Evolutionary conservation across 148 eudicot genomes (phyloP), one percentile per base, ranked within the genome.

Genomic region (Linanthus parryae): DNA sequence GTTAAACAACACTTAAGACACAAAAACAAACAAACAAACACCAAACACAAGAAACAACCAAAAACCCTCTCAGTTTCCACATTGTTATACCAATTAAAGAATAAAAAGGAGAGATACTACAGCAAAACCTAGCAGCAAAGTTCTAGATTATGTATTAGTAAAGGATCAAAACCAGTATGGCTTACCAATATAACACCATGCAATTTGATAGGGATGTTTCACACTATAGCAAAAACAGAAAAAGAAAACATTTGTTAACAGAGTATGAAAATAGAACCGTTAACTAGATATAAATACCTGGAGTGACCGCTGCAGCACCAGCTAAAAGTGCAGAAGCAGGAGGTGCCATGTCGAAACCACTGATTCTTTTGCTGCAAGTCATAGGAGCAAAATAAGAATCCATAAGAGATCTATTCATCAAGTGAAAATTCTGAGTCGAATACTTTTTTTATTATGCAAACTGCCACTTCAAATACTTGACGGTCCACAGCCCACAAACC

Each of bases 271-370:
- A 60, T 52, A 17, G 14, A 56, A 49, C 25, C 9, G 57, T 52
- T 49, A 12, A 49, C 15, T 58, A 11, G 24, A 35, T 43, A 70
- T 3, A 67, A 57, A 62, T 78, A 89, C 97, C 97, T 68, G 81
- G 31, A 67, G 61, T 65, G 57, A 61, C 71, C 28, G 35, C 54
- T 35, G 81, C 61, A 63, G 80, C 71, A 58, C 69, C 76, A 61
- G 88, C 76, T 66, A 85, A 62, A 73, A 84, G 44, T 42, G 94
- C 90, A 68, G 96, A 69, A 62, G 88, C 67, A 49, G 96, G 96
- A 59, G 99, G 96, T 15, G 99, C 91, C 99, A 94, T 88, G 73
- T 94, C 96, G 57, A 94, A 94, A 56, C 95, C 96, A 48, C 96
- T 94, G 47, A 84, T 60, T 72, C 96, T 88, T 82, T 88, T 88